Percentiles rank a stretch among this genome's conserved stretches.
phyloP scores from a whole-genome alignment of 2,329 filamentous ascomycete species.

The Sporothrix curviconia region DNA sequence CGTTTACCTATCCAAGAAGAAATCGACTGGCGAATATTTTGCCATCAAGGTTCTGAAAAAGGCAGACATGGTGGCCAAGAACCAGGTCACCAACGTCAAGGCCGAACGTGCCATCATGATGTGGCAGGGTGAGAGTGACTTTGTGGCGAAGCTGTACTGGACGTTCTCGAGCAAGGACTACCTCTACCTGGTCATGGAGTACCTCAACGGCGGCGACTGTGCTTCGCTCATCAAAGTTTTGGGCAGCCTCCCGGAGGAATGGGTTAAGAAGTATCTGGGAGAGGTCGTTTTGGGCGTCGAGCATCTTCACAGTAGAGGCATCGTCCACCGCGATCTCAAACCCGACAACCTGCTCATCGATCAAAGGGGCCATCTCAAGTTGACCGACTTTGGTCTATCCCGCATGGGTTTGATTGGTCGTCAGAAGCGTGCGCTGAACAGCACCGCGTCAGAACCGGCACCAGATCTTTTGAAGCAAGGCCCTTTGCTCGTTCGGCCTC shows the following conservation, averaged over 20 bases:
- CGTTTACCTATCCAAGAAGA: constrained; percentile 97
- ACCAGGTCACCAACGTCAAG: constrained; percentile 98
- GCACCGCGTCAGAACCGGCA: constrained; percentile 68
- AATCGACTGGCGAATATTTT: constrained; percentile 95
- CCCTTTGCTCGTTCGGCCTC: constrained; percentile 78
- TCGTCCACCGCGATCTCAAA: constrained; percentile 94
- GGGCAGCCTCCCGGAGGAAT: constrained; percentile 87
- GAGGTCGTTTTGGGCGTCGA: constrained; percentile 97
- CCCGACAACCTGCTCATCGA: constrained; percentile 97
- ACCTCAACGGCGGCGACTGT: constrained; percentile 94
- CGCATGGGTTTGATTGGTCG: constrained; percentile 95
- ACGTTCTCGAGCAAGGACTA: constrained; percentile 99
- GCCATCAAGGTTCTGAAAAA: constrained; percentile 98
- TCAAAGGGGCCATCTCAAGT: constrained; percentile 89
- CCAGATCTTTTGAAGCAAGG: constrained; percentile 90
- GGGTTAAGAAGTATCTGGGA: constrained; percentile 95
- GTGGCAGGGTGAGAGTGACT: constrained; percentile 99
- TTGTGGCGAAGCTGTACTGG: constrained; percentile 98
- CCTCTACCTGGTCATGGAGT: constrained; percentile 98
- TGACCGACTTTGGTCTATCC: constrained; percentile 95
- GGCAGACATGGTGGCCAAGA: constrained; percentile 99
- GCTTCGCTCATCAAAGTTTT: constrained; percentile 93
- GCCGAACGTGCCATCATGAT: constrained; percentile 99
- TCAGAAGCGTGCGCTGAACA: constrained; percentile 86
- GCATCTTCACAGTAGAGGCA: constrained; percentile 86